phyloP scores from a whole-genome alignment of 257 asterid genomes.

The Solanum medicagineum region DNA sequence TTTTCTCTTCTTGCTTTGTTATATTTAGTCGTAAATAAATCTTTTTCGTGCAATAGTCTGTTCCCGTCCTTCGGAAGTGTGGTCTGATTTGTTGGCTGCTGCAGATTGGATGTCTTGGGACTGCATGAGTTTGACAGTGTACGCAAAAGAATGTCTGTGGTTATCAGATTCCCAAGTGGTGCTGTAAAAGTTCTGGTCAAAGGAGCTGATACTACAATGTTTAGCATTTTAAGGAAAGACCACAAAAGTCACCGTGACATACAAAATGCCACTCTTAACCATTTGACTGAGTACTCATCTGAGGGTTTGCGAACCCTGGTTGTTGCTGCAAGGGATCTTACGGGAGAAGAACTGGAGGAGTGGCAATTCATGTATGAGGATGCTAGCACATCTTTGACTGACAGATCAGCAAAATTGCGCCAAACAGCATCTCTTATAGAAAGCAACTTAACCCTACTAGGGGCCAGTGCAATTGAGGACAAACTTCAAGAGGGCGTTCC shows the following conservation, averaged over 20 bases:
- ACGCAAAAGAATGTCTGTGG: constrained; percentile 97
- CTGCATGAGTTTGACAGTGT: constrained; percentile 97
- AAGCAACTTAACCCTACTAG: constrained; percentile 75
- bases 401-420: constrained; percentile 69
- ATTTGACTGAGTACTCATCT: constrained; percentile 75
- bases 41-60: neutral
- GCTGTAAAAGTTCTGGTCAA: constrained; percentile 84
- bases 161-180: constrained; percentile 69
- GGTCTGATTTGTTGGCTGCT: neutral
- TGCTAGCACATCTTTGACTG: constrained; percentile 96
- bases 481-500: constrained; percentile 96
- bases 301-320: constrained; percentile 97
- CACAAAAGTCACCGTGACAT: constrained; percentile 28
- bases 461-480: constrained; percentile 98
- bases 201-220: constrained; percentile 94
- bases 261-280: constrained; percentile 39
- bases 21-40: neutral
- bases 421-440: constrained; percentile 86
- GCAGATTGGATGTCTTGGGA: constrained; percentile 98
- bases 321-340: constrained; percentile 70
- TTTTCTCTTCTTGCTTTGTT: neutral
- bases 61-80: neutral
- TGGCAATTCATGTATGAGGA: constrained; percentile 93
- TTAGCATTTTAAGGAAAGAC: constrained; percentile 52
- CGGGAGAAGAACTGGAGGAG: constrained; percentile 58